Evolutionary conservation across 306 rosid genomes (phyloP), one percentile per base, ranked within the genome.

Genomic region (Cucumis cinereus): DNA sequence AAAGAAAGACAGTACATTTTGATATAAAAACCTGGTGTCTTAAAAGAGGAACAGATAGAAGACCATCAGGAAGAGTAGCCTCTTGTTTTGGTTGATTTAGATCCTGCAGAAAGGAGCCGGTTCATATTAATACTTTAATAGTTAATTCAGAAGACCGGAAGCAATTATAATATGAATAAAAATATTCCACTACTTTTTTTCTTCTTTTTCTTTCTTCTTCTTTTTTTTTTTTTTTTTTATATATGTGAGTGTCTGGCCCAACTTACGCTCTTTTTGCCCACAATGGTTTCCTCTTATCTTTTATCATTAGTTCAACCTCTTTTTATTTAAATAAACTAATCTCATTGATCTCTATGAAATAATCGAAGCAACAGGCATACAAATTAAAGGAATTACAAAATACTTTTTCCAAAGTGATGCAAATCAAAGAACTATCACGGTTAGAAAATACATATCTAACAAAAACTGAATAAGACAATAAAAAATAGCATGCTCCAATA

Each of bases 21-120:
- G 69, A 76, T 50, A 73, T 77, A 72, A 53, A 79, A 76, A 94
- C 99, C 99, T 94, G 99, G 85, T 92, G 99, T 77, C 96, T 88
- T 74, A 94, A 73, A 84, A 94, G 97, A 76, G 93, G 80, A 79
- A 94, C 97, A 38, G 97, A 90, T 83, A 94, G 71, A 75, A 89
- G 81, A 64, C 97, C 97, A 58, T 88, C 88, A n/a, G 95, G 95
- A 79, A 94, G 77, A 74, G 38, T 78, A 63, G 81, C 82, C 85
- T 94, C 99, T 24, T 76, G 47, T 87, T 86, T 90, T 71, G 90
- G 94, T 79, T 88, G 97, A 82, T 87, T 89, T 62, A 94, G 89
- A 80, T 94, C 97, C 99, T 94, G 91, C 82, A 50, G 8, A 50
- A 50, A 50, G n/a, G 20, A 17, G n/a, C 7, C 0, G 55, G 55